phyloP scores from a whole-genome alignment of 495 filamentous ascomycete species.

The Penicillium cinerascens region DNA sequence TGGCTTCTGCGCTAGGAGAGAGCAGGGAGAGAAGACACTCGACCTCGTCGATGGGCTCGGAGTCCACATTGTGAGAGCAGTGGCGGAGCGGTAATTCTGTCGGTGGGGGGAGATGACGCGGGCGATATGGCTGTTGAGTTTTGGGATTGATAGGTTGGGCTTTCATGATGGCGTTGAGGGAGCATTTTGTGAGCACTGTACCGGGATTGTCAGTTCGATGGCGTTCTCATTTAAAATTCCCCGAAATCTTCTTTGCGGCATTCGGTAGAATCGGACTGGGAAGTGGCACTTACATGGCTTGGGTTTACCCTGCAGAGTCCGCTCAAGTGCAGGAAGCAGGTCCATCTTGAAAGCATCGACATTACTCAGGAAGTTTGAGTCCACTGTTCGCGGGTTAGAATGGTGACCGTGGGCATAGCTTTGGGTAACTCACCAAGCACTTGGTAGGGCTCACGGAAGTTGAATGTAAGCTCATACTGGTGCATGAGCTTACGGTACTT shows the following conservation, averaged over 20 bases:
- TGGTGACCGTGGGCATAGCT: background rate
- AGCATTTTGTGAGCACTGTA: slow-evolving; percentile 61
- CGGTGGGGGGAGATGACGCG: slow-evolving; percentile 42
- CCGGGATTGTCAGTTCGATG: slow-evolving; percentile 6
- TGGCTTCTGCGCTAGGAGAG: slow-evolving; percentile 58
- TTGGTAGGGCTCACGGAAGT: slow-evolving; percentile 92
- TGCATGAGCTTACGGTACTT: slow-evolving; percentile 96
- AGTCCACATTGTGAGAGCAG: slow-evolving; percentile 82
- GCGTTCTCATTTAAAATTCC: background rate
- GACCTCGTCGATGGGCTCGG: slow-evolving; percentile 67
- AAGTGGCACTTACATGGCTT: slow-evolving; percentile 66
- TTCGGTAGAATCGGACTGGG: slow-evolving; percentile 1
- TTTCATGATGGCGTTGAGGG: slow-evolving; percentile 44
- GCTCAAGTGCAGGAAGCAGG: slow-evolving; percentile 63
- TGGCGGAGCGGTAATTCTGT: slow-evolving; percentile 71
- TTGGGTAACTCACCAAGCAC: slow-evolving; percentile 58
- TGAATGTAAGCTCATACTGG: slow-evolving; percentile 76
- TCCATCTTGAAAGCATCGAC: slow-evolving; percentile 78
- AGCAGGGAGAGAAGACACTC: slow-evolving; percentile 79
- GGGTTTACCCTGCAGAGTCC: slow-evolving; percentile 72
- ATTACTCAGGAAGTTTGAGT: slow-evolving; percentile 75
- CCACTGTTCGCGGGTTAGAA: slow-evolving; percentile 47
- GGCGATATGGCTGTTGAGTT: slow-evolving; percentile 42
- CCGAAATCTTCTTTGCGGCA: background rate
- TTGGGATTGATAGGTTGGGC: slow-evolving; percentile 43